Evolutionary conservation across 139 green algal genomes (phyloP), one percentile per base, ranked within the genome.

Genomic region (Mesostigma viride): DNA sequence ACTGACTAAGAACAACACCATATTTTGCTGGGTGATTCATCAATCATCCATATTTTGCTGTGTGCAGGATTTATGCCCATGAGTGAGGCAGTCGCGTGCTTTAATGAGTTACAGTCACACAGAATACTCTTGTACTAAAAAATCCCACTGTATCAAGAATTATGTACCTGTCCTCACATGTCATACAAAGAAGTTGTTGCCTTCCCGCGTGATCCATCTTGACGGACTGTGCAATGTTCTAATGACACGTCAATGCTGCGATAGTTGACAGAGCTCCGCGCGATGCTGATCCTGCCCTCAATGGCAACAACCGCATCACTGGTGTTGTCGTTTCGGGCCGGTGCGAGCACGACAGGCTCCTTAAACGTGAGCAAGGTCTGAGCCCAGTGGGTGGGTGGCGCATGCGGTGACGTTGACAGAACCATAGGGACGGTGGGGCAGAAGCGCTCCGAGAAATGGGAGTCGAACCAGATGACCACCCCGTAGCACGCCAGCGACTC

Each of bases 401-500:
- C 64, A 33, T 57, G 30, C 0, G 90, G 89, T 6, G 81, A 83
- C n/a, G 91, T 97, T 31, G 83, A 84, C 31, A 97, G 85, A 44
- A 69, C 62, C 24, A 90, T 80, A 0, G 86, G 81, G 4, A 76
- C 67, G 24, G 95, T 79, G 2, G 32, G 33, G 79, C 91, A 96
- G 78, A 91, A 90, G n/a, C 85, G 78, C 26, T 68, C 34, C 30
- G 78, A 86, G 79, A 97, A 97, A 30, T 80, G 71, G 0, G 83
- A 86, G 76, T 96, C 90, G 76, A 97, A 97, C 91, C 91, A 97
- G 58, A 97, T 33, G 17, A 90, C 91, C n/a, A 97, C 30, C 6
- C 59, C 75, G 62, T 81, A 65, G 33, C 71, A 79, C 35, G 17
- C 35, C 32, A 68, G 22, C 45, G 22, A 22, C 20, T 28, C 20